Evolutionary conservation across 2,329 filamentous ascomycete genomes (phyloP), one percentile per base, ranked within the genome.

Genomic region (Mollisia scopiformis): DNA sequence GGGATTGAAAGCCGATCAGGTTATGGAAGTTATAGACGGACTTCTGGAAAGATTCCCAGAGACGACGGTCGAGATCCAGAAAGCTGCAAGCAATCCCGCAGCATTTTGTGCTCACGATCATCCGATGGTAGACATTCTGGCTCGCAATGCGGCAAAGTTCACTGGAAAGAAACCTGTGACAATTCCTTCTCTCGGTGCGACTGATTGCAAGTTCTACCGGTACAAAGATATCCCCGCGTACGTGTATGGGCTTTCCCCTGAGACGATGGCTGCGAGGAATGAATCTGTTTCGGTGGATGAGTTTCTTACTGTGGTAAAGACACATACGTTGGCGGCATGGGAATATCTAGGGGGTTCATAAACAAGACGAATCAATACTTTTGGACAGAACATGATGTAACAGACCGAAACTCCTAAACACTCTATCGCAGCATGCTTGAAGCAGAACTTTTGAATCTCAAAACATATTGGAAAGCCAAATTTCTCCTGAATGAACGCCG

Each of bases 201-300:
- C 77, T 1, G 75, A 78, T 52, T 76, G 74, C 55, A 78, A 79
- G 61, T 74, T 75, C 61, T 79, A 74, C 59, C 66, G 77, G 16
- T 75, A 77, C 62, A 66, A 66, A 8, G 70, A 68, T 1, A 64
- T 77, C 3, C 75, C 75, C 0, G 75, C 74, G 2, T 79, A 76
- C 65, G 69, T 75, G 1, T 76, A 73, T 62, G 74, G 76, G 21
- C 63, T 65, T 0, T 55, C 54, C 25, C 66, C 68, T 7, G 61
- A 66, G 27, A 63, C 51, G 2, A 69, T 71, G 68, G 68, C 59
- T 65, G 71, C 71, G 51, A 73, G 55, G 64, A 69, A 69, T 66
- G 68, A 67, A 64, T 72, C 43, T 62, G 66, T 65, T 28, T 64
- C 54, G 2, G 54, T 74, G 0, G 67, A 74, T 8, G 73, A 75